Evolutionary conservation across 371 early-diverging fungal genomes (phyloP).

Genomic region (Mucor circinelloides): DNA sequence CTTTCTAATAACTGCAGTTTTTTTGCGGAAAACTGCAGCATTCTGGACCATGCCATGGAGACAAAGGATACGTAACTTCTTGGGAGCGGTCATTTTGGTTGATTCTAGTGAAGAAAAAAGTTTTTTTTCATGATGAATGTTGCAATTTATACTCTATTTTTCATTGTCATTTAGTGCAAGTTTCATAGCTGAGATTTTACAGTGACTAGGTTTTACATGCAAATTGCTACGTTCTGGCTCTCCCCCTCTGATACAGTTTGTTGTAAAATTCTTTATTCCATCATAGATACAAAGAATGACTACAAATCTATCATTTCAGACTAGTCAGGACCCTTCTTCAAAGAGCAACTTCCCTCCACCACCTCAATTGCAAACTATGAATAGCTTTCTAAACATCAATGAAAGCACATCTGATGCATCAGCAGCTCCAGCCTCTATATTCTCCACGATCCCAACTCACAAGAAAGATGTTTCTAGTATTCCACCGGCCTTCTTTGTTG

Average conservation of each 20-base stretch:
- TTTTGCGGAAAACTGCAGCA: slow-evolving; percentile 63
- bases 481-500: slow-evolving; percentile 20
- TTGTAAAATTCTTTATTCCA: slow-evolving; percentile 1
- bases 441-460: neutral
- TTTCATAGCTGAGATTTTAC: neutral
- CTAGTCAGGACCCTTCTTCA: neutral
- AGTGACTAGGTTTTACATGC: slow-evolving; percentile 2
- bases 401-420: neutral
- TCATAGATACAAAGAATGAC: neutral
- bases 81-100: slow-evolving; percentile 23
- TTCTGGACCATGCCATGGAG: slow-evolving; percentile 83
- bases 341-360: neutral
- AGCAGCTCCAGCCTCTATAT: neutral
- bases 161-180: neutral
- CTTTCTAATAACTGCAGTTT: slow-evolving; percentile 71
- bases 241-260: neutral
- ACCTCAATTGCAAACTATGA: neutral
- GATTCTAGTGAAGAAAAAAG: neutral
- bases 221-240: neutral
- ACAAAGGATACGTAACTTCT: slow-evolving; percentile 64
- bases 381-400: neutral
- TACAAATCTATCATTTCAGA: neutral
- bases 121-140: neutral
- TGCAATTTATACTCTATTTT: neutral
- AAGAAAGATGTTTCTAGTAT: slow-evolving; percentile 7